A percentile compares a stretch with the other conserved stretches of the same genome.
Evolutionary conservation across 768 basidiomycete species (phyloP).

Genomic region (Pulveroboletus sp.): DNA sequence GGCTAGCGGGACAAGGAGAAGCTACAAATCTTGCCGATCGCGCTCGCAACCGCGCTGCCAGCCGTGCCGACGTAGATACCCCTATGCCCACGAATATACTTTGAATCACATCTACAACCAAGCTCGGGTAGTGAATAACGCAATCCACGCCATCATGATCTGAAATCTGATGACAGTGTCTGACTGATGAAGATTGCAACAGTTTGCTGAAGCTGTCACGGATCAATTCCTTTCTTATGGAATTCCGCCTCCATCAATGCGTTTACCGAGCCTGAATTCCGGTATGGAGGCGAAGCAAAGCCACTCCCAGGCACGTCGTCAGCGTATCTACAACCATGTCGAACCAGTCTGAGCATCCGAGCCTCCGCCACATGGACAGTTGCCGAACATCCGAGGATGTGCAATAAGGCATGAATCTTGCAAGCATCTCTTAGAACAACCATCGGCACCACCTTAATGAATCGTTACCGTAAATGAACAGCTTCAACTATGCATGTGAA

Average conservation of each 20-base stretch:
- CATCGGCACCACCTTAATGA: no score
- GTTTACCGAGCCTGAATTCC: constrained; percentile 1
- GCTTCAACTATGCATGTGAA: neutral
- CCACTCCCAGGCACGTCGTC: neutral
- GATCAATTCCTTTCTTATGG: no score
- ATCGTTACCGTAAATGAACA: no score
- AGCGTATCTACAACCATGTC: constrained; percentile 2
- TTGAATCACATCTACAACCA: no score
- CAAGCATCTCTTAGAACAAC: no score
- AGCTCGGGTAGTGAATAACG: neutral
- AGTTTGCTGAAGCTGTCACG: neutral
- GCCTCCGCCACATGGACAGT: neutral
- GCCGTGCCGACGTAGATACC: constrained; percentile 5
- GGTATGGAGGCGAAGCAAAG: neutral
- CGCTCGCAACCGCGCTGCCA: constrained; percentile 27
- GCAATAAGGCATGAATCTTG: no score
- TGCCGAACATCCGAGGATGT: neutral
- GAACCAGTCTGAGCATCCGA: neutral
- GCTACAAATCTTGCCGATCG: constrained; percentile 47
- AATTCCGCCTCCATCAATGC: neutral
- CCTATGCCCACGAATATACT: no score
- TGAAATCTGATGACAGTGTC: neutral
- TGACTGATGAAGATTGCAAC: neutral
- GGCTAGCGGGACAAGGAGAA: constrained; percentile 57
- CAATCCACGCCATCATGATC: neutral